These are phyloP conservation scores for Globisporangium megalacanthum DNA, from an alignment of 352 stramenopile genomes.

Conservation along the genomic window DNA sequence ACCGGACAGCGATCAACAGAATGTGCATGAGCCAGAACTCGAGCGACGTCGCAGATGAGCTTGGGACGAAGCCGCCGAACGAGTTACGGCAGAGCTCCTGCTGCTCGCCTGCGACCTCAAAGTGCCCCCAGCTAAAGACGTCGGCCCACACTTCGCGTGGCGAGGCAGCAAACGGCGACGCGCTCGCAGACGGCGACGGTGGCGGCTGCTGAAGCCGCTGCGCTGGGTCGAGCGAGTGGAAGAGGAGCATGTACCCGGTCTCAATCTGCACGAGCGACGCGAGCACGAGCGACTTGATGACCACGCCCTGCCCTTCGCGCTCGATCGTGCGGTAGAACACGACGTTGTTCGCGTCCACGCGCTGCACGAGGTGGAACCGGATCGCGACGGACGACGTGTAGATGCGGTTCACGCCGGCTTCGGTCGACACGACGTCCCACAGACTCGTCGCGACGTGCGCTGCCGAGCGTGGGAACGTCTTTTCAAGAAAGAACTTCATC, in stretches of 20 bases:
- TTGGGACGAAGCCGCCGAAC: slow-evolving; percentile 55
- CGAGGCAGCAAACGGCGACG: slow-evolving; percentile 15
- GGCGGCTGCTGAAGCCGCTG: slow-evolving; percentile 11
- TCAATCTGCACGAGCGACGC: slow-evolving; percentile 50
- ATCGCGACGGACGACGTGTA: slow-evolving; percentile 52
- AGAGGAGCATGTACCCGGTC: slow-evolving; percentile 55
- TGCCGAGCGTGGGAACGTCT: slow-evolving; percentile 41
- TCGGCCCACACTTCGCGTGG: slow-evolving; percentile 44
- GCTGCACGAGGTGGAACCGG: slow-evolving; percentile 48
- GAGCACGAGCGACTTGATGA: slow-evolving; percentile 51
- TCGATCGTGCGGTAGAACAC: slow-evolving; percentile 66
- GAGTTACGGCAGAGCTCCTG: slow-evolving; percentile 49
- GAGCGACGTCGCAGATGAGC: slow-evolving; percentile 33
- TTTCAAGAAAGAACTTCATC: slow-evolving; percentile 61
- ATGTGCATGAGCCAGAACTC: slow-evolving; percentile 72
- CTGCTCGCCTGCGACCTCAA: slow-evolving; percentile 29
- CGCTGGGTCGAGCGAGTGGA: slow-evolving; percentile 46
- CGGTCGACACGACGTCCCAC: slow-evolving; percentile 57
- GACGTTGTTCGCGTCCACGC: slow-evolving; percentile 48
- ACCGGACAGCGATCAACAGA: slow-evolving; percentile 58
- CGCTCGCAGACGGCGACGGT: background rate
- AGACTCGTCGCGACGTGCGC: slow-evolving; percentile 37
- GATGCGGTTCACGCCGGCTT: slow-evolving; percentile 46
- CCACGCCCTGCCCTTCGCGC: slow-evolving; percentile 26
- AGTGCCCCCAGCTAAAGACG: slow-evolving; percentile 64